These are phyloP conservation scores for Calcarisporium arbuscula DNA, from an alignment of 2,329 filamentous ascomycete species.

Conservation along the genomic window DNA sequence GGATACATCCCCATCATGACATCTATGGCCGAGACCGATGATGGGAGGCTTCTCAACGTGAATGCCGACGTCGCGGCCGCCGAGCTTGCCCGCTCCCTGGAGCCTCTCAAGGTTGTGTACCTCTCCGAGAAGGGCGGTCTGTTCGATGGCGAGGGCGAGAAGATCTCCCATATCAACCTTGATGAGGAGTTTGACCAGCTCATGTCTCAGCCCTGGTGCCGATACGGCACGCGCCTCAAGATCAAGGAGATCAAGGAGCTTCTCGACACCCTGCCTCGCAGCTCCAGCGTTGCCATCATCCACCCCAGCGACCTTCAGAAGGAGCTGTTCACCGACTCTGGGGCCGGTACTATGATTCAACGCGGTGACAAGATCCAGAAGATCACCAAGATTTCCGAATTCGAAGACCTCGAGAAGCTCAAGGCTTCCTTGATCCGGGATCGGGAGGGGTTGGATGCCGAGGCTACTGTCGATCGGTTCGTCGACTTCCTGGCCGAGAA, in stretches of 20 bases:
- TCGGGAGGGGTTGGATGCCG: constrained; percentile 73
- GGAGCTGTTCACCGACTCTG: constrained; percentile 93
- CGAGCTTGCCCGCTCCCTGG: constrained; percentile 79
- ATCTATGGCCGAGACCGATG: constrained; percentile 89
- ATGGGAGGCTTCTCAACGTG: constrained; percentile 92
- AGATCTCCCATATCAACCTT: constrained; percentile 95
- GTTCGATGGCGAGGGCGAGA: constrained; percentile 87
- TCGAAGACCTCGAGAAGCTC: constrained; percentile 68
- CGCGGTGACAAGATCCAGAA: constrained; percentile 84
- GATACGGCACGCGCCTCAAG: constrained; percentile 91
- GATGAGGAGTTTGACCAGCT: constrained; percentile 92
- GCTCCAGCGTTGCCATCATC: constrained; percentile 94
- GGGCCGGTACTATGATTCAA: constrained; percentile 86
- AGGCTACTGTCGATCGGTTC: constrained; percentile 80
- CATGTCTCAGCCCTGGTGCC: constrained; percentile 92
- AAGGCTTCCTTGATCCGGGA: constrained; percentile 80
- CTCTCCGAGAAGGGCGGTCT: constrained; percentile 96
- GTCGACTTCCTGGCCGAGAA: constrained; percentile 69
- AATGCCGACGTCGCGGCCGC: constrained; percentile 96
- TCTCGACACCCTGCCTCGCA: constrained; percentile 78
- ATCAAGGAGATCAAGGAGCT: constrained; percentile 97
- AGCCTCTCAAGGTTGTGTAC: constrained; percentile 96
- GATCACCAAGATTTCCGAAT: constrained; percentile 63
- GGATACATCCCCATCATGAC: constrained; percentile 90
- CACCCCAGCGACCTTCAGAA: constrained; percentile 94